Base-by-base conservation (phyloP, 495 filamentous ascomycete species). In the Cenococcum geophilum region DNA sequence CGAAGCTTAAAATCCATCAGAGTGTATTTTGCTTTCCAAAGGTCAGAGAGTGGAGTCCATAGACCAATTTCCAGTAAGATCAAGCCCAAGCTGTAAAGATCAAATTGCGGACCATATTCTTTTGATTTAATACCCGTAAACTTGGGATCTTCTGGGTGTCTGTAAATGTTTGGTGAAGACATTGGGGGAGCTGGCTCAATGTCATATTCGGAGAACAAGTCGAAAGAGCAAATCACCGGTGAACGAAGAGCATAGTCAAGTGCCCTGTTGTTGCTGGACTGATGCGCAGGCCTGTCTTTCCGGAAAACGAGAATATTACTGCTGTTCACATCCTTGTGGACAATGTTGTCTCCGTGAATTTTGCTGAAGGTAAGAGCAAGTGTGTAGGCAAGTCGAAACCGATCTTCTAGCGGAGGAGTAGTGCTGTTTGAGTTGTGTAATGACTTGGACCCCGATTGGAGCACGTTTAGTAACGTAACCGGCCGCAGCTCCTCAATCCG, bases 1-100 rank as follows among this genome's bases (percentile, higher is more conserved):
- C 83, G 76, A 21, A 78, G 74, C 64, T 85, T 85, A 75, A 87
- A 87, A 70, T 82, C 80, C n/a, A 75, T 74, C 12, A 79, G 77
- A 51, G 78, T 79, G 70, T 88, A 88, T 66, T 85, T 85, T 66
- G 80, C 72, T 66, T 88, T 88, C 82, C 81, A 87, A 18, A 86
- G 68, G 35, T 80, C 80, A 57, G 81, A 80, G 40, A 95, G 78
- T 2, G 87, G 85, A n/a, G 82, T 84, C 92, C 92, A 97, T 0
- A 96, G 77, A 25, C 91, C 92, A 59, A 97, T 86, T 58, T 95
- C 92, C 32, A 96, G 73, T 11, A 97, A 77, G 12, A 96, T 77
- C 66, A 96, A 81, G 37, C 89, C 91, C 1, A 97, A 76, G 3
- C 89, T 87, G 70, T 95, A 96, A 0, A 95, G 78, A 67, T 97